Conservation (phyloP, 345 rosid species). For the Lepidium sativum region DNA sequence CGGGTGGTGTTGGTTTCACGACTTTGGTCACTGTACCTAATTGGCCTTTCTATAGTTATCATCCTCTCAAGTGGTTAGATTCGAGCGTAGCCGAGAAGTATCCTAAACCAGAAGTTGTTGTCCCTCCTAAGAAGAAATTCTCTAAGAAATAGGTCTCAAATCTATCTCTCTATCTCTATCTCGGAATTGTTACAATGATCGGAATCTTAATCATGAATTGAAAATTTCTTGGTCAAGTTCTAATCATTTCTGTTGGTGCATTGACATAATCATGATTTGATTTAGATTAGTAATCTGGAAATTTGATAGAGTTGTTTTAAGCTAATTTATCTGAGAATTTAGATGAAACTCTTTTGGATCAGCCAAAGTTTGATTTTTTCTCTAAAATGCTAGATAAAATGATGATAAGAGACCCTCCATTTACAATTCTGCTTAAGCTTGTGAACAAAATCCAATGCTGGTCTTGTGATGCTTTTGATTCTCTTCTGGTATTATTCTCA, state of each 20-base stretch:
- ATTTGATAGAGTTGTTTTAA: no score
- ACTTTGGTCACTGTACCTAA: slow-evolving; percentile 63
- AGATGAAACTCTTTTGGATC: not conserved
- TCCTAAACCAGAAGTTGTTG: slow-evolving; percentile 52
- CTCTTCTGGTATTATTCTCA: not conserved
- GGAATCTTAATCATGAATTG: not conserved
- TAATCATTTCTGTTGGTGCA: not conserved
- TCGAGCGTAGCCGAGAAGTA: slow-evolving; percentile 66
- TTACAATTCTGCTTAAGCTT: not conserved
- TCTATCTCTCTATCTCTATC: not conserved
- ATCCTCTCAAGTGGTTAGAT: slow-evolving; percentile 78
- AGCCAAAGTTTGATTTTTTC: not conserved
- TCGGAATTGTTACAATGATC: not conserved
- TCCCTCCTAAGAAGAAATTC: slow-evolving; percentile 45
- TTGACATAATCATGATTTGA: no score
- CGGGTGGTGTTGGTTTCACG: slow-evolving; percentile 64
- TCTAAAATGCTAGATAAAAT: no score
- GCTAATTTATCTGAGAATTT: not conserved
- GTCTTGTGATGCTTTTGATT: not conserved
- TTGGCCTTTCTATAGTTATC: slow-evolving; percentile 80
- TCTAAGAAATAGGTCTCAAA: slow-evolving; percentile 38
- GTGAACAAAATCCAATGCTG: not conserved
- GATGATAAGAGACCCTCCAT: not conserved
- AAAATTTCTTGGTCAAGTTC: not conserved
- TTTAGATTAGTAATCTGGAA: no score